Percentiles rank a stretch among this genome's conserved stretches.
Evolutionary conservation across 2,329 filamentous ascomycete species (phyloP).

Genomic region (Amauroascus verrucosus): DNA sequence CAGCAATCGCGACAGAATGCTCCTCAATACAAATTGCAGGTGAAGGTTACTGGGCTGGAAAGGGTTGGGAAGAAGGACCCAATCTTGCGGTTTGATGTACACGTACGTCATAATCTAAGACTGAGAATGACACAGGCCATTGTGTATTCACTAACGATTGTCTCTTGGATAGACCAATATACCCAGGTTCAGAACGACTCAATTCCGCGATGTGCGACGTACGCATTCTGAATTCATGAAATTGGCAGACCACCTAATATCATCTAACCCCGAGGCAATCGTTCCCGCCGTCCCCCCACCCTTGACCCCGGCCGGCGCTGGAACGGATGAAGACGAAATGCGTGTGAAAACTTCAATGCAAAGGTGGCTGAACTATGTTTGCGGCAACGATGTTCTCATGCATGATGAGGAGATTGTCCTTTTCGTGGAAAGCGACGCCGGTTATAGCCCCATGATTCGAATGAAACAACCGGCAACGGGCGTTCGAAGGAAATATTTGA

Average conservation of each 20-base stretch:
- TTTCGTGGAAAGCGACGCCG: slow-evolving; percentile 98
- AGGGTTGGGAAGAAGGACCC: slow-evolving; percentile 91
- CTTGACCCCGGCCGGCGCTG: slow-evolving; percentile 85
- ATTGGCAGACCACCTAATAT: slow-evolving; percentile 90
- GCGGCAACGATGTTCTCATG: slow-evolving; percentile 83
- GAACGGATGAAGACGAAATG: slow-evolving; percentile 88
- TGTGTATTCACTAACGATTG: slow-evolving; percentile 5
- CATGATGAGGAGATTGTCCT: slow-evolving; percentile 94
- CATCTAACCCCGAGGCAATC: slow-evolving; percentile 90
- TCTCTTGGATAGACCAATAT: slow-evolving; percentile 69
- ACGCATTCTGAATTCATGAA: slow-evolving; percentile 94
- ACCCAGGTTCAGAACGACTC: slow-evolving; percentile 93
- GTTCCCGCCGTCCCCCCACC: slow-evolving; percentile 91
- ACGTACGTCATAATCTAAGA: slow-evolving; percentile 51
- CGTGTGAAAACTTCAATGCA: slow-evolving; percentile 84
- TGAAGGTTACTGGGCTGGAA: slow-evolving; percentile 89
- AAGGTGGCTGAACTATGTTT: slow-evolving; percentile 89
- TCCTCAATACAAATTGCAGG: slow-evolving; percentile 75
- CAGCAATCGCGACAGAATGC: slow-evolving; percentile 39
- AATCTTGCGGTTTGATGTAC: slow-evolving; percentile 87
- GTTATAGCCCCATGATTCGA: slow-evolving; percentile 89
- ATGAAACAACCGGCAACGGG: slow-evolving; percentile 96
- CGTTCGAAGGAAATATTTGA: slow-evolving; percentile 86
- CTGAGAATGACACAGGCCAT: not conserved
- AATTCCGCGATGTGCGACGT: slow-evolving; percentile 93